Evolutionary conservation across 148 eudicot genomes (phyloP).

Genomic region (Chenopodium formosanum): DNA sequence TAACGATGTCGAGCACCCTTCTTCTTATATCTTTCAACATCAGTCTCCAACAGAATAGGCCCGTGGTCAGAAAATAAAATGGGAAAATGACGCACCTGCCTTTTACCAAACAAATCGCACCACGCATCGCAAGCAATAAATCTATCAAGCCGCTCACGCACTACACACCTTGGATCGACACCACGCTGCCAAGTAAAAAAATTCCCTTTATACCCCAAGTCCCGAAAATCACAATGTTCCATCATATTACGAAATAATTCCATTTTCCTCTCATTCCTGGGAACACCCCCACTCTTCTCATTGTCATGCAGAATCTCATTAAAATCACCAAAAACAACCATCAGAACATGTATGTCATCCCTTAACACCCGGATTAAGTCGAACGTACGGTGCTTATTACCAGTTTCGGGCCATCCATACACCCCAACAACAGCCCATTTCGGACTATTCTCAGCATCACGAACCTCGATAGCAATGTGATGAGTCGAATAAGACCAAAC

Average conservation of each 20-base stretch:
- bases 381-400: no score
- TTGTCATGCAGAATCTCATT: no score
- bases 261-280: background rate
- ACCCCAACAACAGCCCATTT: no score
- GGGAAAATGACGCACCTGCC: background rate
- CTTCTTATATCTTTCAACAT: accelerated
- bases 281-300: no score
- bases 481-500: no score
- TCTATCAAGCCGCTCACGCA: background rate
- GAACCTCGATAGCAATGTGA: no score
- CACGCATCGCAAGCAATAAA: background rate
- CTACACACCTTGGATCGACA: background rate
- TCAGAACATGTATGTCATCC: accelerated
- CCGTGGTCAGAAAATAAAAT: background rate
- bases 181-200: background rate
- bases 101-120: background rate
- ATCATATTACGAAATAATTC: background rate
- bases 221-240: no score
- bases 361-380: no score
- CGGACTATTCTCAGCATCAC: no score
- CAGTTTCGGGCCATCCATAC: no score
- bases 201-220: background rate
- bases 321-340: no score
- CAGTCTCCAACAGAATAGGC: background rate
- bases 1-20: background rate